phyloP scores from a whole-genome alignment of 2,329 filamentous ascomycete genomes.

The Cladosporium sp. region DNA sequence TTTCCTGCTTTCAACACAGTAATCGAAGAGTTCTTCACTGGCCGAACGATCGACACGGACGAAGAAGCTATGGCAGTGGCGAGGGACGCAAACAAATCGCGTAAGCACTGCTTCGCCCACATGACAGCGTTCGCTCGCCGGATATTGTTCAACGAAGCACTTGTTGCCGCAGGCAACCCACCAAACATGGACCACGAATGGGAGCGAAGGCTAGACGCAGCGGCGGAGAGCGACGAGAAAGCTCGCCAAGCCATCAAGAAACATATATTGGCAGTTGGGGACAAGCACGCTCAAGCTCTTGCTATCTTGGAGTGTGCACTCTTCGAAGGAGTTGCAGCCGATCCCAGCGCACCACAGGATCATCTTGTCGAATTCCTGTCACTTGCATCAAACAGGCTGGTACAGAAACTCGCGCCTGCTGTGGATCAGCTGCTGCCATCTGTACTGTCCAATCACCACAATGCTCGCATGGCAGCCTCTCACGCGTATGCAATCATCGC shows the following conservation, averaged over 20 bases:
- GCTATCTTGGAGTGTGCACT: constrained; percentile 41
- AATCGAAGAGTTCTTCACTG: constrained; percentile 43
- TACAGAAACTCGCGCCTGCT: constrained; percentile 49
- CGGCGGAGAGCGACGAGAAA: constrained; percentile 65
- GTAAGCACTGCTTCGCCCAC: constrained; percentile 22
- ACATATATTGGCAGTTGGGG: constrained; percentile 43
- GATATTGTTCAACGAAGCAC: constrained; percentile 56
- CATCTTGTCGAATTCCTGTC: constrained; percentile 52
- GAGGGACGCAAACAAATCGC: constrained; percentile 16
- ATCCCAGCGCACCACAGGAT: constrained; percentile 5
- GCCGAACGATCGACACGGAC: constrained; percentile 26
- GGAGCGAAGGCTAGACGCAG: constrained; percentile 72
- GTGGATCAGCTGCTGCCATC: constrained; percentile 54
- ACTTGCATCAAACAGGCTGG: constrained; percentile 49
- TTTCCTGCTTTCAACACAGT: constrained; percentile 45
- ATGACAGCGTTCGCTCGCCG: constrained; percentile 41
- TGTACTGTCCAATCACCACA: constrained; percentile 67
- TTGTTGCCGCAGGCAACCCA: constrained; percentile 39
- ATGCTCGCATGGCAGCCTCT: constrained; percentile 62
- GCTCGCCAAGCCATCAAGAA: constrained; percentile 57
- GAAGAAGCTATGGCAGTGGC: constrained; percentile 22
- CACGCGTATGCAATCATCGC: constrained; percentile 72
- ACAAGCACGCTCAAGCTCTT: constrained; percentile 35
- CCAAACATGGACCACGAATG: constrained; percentile 66
- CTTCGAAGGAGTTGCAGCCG: constrained; percentile 40